Percentiles rank a stretch among this genome's conserved stretches.
phyloP scores from a whole-genome alignment of 2,329 filamentous ascomycete genomes.

The Lachnellula hyalina region DNA sequence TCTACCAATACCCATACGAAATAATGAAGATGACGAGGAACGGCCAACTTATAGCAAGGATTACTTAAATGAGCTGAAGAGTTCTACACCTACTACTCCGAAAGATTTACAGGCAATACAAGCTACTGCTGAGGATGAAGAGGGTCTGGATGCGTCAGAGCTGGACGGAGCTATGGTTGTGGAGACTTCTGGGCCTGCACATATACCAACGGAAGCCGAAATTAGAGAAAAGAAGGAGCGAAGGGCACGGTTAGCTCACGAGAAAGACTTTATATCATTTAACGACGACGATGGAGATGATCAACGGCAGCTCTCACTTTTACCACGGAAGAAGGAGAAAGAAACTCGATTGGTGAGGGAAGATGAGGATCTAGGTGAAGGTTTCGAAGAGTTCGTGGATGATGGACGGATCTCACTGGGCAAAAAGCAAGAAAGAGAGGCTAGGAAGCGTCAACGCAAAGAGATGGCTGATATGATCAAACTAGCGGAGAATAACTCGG shows the following conservation, averaged over 20 bases:
- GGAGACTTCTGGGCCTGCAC: conserved; percentile 32
- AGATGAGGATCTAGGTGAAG: conserved; percentile 89
- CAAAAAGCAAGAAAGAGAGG: conserved; percentile 71
- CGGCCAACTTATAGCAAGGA: conserved; percentile 80
- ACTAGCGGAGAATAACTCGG: conserved; percentile 64
- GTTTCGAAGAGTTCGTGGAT: conserved; percentile 87
- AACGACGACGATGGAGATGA: conserved; percentile 50
- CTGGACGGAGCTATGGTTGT: conserved; percentile 63
- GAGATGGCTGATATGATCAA: conserved; percentile 82
- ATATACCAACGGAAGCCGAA: conserved; percentile 76
- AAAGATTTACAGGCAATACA: conserved; percentile 49
- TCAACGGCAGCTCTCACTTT: conserved; percentile 31
- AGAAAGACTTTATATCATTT: conserved; percentile 64
- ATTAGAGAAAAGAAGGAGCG: conserved; percentile 89
- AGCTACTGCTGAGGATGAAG: conserved; percentile 43
- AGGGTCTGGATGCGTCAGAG: conserved; percentile 54
- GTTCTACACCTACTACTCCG: conserved; percentile 78
- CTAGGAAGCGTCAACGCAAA: conserved; percentile 57
- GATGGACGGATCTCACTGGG: conserved; percentile 77
- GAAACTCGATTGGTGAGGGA: conserved; percentile 74
- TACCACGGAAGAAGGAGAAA: conserved; percentile 55
- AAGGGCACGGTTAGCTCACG: conserved; percentile 71
- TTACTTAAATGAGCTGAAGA: conserved; percentile 78
- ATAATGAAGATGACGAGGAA: conserved; percentile 56
- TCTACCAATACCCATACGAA: conserved; percentile 28